Percentiles rank a stretch among this genome's conserved stretches.
phyloP scores from a whole-genome alignment of 768 basidiomycete species.

The Amanita thiersii region DNA sequence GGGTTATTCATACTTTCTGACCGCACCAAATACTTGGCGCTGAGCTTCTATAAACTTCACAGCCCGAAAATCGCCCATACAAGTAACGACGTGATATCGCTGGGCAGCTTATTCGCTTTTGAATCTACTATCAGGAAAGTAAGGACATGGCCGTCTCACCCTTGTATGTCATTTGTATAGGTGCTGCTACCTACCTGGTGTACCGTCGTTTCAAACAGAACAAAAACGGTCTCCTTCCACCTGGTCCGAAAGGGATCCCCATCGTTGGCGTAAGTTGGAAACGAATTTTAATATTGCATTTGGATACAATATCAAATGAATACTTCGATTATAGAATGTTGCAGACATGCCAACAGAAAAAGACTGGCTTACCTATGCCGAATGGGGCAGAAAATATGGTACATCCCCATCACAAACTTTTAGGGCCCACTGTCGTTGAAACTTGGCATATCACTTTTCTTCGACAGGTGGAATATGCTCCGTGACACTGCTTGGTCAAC shows the following conservation, averaged over 20 bases:
- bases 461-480: slow-evolving; percentile 27
- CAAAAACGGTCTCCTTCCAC: slow-evolving; percentile 22
- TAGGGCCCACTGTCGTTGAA: not conserved
- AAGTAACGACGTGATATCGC: not conserved
- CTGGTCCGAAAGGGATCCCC: slow-evolving; percentile 33
- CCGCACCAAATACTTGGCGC: no score
- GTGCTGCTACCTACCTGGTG: slow-evolving; percentile 13
- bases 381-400: slow-evolving; percentile 50
- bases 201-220: slow-evolving; percentile 16
- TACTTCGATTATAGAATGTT: slow-evolving; percentile 27
- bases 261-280: slow-evolving; percentile 31
- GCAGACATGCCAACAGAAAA: slow-evolving; percentile 34
- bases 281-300: not conserved
- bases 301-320: slow-evolving; percentile 2
- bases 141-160: not conserved
- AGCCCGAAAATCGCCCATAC: not conserved
- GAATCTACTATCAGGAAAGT: not conserved
- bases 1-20: no score
- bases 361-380: slow-evolving; percentile 40
- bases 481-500: slow-evolving; percentile 32
- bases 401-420: slow-evolving; percentile 4
- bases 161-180: slow-evolving; percentile 11
- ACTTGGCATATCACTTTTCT: not conserved
- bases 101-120: not conserved
- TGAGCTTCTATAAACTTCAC: not conserved